Percentiles rank a stretch among this genome's conserved stretches.
Evolutionary conservation across 495 filamentous ascomycete genomes (phyloP).

Genomic region (Penicillium daleae): DNA sequence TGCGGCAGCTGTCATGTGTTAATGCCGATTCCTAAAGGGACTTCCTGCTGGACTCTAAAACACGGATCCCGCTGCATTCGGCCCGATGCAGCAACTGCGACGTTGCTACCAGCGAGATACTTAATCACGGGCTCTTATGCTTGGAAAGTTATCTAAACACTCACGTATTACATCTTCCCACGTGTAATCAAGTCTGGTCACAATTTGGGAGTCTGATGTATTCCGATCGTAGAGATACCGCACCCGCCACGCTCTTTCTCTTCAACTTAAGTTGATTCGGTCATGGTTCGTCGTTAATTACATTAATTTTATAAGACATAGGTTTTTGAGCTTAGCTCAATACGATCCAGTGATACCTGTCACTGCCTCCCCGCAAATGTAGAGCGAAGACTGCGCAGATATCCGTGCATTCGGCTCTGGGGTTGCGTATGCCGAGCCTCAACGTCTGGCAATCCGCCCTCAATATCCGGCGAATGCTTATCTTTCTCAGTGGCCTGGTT

Average conservation of each 20-base stretch:
- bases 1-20: slow-evolving; percentile 3
- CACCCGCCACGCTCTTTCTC: not conserved
- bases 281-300: not conserved
- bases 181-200: no score
- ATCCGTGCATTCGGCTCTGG: not conserved
- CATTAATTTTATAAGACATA: not conserved
- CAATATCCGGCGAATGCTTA: not conserved
- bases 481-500: not conserved
- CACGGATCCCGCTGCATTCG: slow-evolving; percentile 8
- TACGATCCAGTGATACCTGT: not conserved
- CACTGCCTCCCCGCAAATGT: not conserved
- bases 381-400: not conserved
- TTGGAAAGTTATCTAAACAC: not conserved
- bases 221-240: not conserved
- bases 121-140: not conserved
- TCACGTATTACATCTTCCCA: not conserved
- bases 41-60: not conserved
- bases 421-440: not conserved
- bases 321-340: not conserved
- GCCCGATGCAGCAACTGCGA: slow-evolving; percentile 5
- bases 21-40: slow-evolving; percentile 3
- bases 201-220: no score
- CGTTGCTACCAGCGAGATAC: not conserved
- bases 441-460: not conserved
- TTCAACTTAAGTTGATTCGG: not conserved